Evolutionary conservation across 202 grass and related monocot genomes (phyloP).

Genomic region (Alloteropsis angusta): DNA sequence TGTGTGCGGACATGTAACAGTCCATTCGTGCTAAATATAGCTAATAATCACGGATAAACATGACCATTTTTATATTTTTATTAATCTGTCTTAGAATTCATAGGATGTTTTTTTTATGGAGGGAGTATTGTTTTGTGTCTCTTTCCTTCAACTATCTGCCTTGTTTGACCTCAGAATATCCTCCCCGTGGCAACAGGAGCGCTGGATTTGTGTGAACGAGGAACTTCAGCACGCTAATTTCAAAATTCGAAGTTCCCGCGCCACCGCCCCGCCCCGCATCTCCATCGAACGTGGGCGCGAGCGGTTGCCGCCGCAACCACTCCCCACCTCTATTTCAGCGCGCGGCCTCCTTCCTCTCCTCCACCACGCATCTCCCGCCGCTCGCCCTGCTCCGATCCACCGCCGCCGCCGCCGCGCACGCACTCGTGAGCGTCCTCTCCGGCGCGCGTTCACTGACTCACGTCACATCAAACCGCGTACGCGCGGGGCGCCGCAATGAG

Average conservation of each 20-base stretch:
- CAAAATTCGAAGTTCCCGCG: neutral
- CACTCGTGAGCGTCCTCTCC: neutral
- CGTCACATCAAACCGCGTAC: neutral
- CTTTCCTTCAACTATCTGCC: no score
- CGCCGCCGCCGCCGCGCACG: neutral
- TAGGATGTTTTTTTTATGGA: no score
- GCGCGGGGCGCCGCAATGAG: neutral
- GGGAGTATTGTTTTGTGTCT: no score
- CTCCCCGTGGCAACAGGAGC: no score
- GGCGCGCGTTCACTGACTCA: neutral
- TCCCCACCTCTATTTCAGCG: constrained; percentile 11
- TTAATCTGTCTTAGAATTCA: no score
- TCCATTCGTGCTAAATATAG: no score
- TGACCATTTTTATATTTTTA: no score
- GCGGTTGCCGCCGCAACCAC: neutral
- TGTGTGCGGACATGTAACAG: no score
- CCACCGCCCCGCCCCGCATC: neutral
- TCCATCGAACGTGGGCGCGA: neutral
- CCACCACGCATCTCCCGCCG: neutral
- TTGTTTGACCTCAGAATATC: no score
- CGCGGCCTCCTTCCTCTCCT: neutral
- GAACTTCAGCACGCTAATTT: neutral
- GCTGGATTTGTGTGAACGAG: no score
- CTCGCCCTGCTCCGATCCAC: neutral
- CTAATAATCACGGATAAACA: no score